phyloP scores from a whole-genome alignment of 192 early-diverging fungal species.

The Coemansia sp. region DNA sequence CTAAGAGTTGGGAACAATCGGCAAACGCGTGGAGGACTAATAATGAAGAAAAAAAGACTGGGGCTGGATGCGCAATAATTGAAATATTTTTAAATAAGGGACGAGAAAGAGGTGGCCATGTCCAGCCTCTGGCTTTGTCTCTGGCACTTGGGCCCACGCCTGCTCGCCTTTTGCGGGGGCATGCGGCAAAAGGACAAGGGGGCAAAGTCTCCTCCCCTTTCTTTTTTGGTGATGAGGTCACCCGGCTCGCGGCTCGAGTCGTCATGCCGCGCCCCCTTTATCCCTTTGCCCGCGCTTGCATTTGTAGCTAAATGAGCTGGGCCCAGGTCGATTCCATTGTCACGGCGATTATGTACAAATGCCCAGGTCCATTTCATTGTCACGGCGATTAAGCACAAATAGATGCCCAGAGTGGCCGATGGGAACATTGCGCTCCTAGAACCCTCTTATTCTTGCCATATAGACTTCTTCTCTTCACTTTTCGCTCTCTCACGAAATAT shows the following conservation, averaged over 20 bases:
- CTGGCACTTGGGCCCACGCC: neutral
- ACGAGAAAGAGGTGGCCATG: neutral
- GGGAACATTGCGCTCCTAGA: too few species aligned
- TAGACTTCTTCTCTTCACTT: neutral
- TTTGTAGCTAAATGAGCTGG: too few species aligned
- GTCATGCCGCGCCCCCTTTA: too few species aligned
- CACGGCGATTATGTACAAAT: too few species aligned
- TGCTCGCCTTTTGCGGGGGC: neutral
- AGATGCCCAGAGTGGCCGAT: too few species aligned
- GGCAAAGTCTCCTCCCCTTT: too few species aligned
- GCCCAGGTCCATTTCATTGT: too few species aligned
- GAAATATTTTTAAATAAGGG: neutral
- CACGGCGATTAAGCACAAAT: too few species aligned
- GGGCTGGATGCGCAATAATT: conserved; percentile 2
- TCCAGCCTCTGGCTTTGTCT: neutral
- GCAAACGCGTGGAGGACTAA: too few species aligned
- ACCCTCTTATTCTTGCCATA: neutral
- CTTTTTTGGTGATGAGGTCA: neutral
- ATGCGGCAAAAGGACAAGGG: conserved; percentile 1
- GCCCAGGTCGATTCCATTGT: too few species aligned
- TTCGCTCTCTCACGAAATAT: neutral
- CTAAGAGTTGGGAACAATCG: neutral
- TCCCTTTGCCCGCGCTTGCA: too few species aligned
- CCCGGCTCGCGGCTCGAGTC: too few species aligned
- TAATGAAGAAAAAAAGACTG: neutral